Evolutionary conservation across 148 eudicot genomes (phyloP).

Genomic region (Arctostaphylos glauca): DNA sequence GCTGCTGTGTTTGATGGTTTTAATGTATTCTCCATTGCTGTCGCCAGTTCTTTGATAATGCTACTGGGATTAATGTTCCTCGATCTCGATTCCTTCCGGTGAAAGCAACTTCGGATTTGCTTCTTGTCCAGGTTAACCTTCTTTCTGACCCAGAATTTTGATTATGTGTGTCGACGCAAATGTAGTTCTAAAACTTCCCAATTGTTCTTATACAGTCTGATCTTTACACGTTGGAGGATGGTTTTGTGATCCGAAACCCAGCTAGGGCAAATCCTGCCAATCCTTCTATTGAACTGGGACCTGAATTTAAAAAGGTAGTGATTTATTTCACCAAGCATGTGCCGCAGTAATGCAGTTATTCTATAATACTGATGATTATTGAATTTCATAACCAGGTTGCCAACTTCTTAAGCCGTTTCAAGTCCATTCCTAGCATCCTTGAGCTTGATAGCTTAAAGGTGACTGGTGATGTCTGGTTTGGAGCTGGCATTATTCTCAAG

Average conservation of each 20-base stretch:
- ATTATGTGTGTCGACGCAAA: neutral
- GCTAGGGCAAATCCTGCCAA: slow-evolving; percentile 78
- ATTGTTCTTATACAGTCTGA: slow-evolving; percentile 61
- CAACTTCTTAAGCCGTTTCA: slow-evolving; percentile 83
- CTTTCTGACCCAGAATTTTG: slow-evolving; percentile 4
- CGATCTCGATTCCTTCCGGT: slow-evolving; percentile 99
- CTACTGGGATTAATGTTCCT: slow-evolving; percentile 91
- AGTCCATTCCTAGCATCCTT: slow-evolving; percentile 91
- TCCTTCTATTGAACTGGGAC: slow-evolving; percentile 96
- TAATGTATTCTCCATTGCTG: neutral
- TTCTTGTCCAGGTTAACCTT: slow-evolving; percentile 84
- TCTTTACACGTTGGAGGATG: slow-evolving; percentile 80
- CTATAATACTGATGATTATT: neutral
- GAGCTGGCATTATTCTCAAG: slow-evolving; percentile 73
- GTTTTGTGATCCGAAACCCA: slow-evolving; percentile 70
- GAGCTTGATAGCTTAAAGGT: slow-evolving; percentile 93
- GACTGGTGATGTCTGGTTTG: slow-evolving; percentile 91
- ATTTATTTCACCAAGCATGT: slow-evolving; percentile 55
- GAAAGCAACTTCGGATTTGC: slow-evolving; percentile 95
- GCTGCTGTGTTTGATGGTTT: neutral
- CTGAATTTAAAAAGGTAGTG: slow-evolving; percentile 89
- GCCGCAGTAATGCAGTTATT: slow-evolving; percentile 2
- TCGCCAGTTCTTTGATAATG: slow-evolving; percentile 70
- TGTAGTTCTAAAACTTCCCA: slow-evolving; percentile 1
- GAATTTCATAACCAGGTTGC: slow-evolving; percentile 51